These are phyloP conservation scores for Sugiyamaella castrensis DNA, from an alignment of 1,139 yeast species.

Conservation along the genomic window DNA sequence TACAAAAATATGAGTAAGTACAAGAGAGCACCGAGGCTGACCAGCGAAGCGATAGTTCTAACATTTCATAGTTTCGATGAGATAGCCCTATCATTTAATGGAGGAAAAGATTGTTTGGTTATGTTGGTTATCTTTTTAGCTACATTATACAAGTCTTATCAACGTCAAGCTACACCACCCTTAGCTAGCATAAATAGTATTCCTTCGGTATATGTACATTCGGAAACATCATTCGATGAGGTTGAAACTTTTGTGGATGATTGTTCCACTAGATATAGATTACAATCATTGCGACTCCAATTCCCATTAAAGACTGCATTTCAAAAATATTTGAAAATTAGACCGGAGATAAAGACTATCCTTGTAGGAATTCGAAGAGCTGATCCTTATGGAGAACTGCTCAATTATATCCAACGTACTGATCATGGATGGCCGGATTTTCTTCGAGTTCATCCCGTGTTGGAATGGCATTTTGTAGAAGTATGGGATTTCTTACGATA, in stretches of 20 bases:
- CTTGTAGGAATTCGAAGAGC: constrained; percentile 78
- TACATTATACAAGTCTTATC: constrained; percentile 43
- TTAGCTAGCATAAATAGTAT: constrained; percentile 23
- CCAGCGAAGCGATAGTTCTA: background rate
- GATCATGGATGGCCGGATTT: constrained; percentile 90
- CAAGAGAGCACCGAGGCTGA: background rate
- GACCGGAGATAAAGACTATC: constrained; percentile 56
- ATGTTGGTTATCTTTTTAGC: constrained; percentile 68
- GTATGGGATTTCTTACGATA: constrained; percentile 63
- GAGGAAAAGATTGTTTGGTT: constrained; percentile 88
- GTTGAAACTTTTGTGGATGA: constrained; percentile 46
- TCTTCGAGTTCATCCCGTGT: constrained; percentile 72
- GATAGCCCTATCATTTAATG: constrained; percentile 76
- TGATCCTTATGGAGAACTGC: constrained; percentile 67
- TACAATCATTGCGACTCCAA: constrained; percentile 35
- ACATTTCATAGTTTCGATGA: constrained; percentile 43
- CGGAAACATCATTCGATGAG: constrained; percentile 64
- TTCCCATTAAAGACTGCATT: constrained; percentile 63
- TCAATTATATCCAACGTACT: constrained; percentile 59
- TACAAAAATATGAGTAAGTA: constrained; percentile 34
- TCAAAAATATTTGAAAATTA: constrained; percentile 48
- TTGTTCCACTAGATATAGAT: constrained; percentile 34
- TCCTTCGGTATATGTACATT: constrained; percentile 63
- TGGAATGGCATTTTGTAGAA: constrained; percentile 76
- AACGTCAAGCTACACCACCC: constrained; percentile 24